Evolutionary conservation across 2,329 filamentous ascomycete species (phyloP).

Genomic region (Fusarium verticillioides): DNA sequence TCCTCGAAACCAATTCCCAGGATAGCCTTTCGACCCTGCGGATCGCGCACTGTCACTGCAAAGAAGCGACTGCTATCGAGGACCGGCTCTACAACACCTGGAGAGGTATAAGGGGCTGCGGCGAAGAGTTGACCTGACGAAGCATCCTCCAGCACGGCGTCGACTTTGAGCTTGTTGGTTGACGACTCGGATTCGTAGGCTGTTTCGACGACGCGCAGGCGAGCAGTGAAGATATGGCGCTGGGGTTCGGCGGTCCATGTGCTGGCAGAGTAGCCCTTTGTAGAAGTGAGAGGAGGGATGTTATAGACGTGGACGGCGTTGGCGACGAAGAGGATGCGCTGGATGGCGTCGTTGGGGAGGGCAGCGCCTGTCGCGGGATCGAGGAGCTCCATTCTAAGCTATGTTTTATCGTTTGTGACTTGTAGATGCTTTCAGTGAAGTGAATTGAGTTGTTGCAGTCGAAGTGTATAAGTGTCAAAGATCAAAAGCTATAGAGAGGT

Average conservation of each 20-base stretch:
- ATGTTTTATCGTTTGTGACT: not conserved
- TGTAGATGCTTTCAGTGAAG: not conserved
- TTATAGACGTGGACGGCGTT: slow-evolving; percentile 84
- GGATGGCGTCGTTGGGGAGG: slow-evolving; percentile 80
- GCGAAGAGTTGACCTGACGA: slow-evolving; percentile 81
- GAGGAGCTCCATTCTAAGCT: slow-evolving; percentile 65
- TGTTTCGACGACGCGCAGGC: slow-evolving; percentile 82
- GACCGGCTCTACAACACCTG: slow-evolving; percentile 77
- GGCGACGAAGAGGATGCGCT: slow-evolving; percentile 83
- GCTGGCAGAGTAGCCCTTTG: slow-evolving; percentile 81
- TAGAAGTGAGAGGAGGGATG: slow-evolving; percentile 82
- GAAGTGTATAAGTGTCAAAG: not conserved
- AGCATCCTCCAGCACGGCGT: slow-evolving; percentile 83
- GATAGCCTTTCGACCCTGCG: slow-evolving; percentile 78
- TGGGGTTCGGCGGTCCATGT: slow-evolving; percentile 78
- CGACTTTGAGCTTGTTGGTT: slow-evolving; percentile 72
- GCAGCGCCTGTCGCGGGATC: slow-evolving; percentile 77
- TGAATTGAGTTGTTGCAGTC: not conserved
- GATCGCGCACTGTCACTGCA: slow-evolving; percentile 81
- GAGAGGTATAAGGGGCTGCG: slow-evolving; percentile 78
- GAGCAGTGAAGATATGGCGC: slow-evolving; percentile 86
- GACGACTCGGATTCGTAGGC: slow-evolving; percentile 58
- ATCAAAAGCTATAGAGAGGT: not conserved
- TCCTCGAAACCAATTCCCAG: slow-evolving; percentile 91
- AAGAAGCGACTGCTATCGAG: slow-evolving; percentile 87